These are phyloP conservation scores for Schizosaccharomyces osmophilus DNA, from an alignment of 805 yeast species.

Conservation along the genomic window DNA sequence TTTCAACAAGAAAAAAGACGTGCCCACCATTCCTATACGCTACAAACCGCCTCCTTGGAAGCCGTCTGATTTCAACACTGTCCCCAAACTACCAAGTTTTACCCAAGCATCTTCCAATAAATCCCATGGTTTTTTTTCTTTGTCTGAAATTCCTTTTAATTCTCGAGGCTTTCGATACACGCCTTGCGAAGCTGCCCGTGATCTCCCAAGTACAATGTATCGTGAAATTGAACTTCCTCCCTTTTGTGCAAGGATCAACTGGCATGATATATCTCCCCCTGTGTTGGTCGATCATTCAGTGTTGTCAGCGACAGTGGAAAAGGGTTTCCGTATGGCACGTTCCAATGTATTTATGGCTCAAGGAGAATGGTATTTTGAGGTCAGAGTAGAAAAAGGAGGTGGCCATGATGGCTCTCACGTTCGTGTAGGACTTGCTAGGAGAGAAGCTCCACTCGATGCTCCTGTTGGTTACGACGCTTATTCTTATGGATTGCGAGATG, in stretches of 20 bases:
- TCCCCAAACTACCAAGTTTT: background rate
- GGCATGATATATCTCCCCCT: conserved; percentile 47
- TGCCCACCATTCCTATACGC: background rate
- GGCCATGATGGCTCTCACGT: conserved; percentile 28
- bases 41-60: conserved; percentile 1
- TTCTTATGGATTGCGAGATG: conserved; percentile 75
- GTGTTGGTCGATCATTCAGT: conserved; percentile 19
- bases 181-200: conserved; percentile 43
- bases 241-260: conserved; percentile 27
- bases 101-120: background rate
- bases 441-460: conserved; percentile 68
- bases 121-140: background rate
- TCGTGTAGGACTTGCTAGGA: conserved; percentile 56
- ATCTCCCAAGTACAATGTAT: conserved; percentile 32
- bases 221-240: conserved; percentile 57
- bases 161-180: conserved; percentile 59
- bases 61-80: background rate
- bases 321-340: conserved; percentile 64
- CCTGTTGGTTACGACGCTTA: conserved; percentile 92
- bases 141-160: conserved; percentile 48
- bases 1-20: background rate
- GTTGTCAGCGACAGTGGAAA: conserved; percentile 25
- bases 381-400: conserved; percentile 26
- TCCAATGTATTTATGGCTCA: conserved; percentile 52
- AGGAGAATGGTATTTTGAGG: conserved; percentile 65